These are phyloP conservation scores for Phaeosphaeria sp. DNA, from an alignment of 2,329 filamentous ascomycete genomes.

Conservation along the genomic window DNA sequence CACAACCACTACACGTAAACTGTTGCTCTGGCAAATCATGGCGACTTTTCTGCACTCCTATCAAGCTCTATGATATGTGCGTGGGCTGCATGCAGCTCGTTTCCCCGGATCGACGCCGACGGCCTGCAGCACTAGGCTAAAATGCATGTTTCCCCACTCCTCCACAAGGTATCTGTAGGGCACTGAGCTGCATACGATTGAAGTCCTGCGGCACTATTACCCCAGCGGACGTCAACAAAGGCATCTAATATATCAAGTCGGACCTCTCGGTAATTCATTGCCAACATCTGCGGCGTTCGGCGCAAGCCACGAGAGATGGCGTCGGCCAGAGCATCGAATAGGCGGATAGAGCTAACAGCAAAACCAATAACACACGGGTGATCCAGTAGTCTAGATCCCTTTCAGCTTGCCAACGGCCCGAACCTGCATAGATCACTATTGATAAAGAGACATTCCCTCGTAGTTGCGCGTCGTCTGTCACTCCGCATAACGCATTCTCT, in stretches of 20 bases:
- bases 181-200: background rate
- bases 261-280: background rate
- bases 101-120: background rate
- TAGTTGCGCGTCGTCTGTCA: background rate
- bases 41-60: background rate
- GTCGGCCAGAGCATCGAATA: background rate
- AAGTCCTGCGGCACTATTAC: background rate
- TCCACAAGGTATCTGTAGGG: background rate
- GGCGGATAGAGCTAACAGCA: background rate
- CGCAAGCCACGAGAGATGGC: background rate
- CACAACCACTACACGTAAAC: background rate
- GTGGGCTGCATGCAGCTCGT: background rate
- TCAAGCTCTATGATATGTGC: background rate
- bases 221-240: background rate
- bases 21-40: background rate
- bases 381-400: conserved; percentile 3
- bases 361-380: background rate
- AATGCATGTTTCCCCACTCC: background rate
- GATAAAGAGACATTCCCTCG: conserved; percentile 1
- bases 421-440: background rate
- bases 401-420: background rate
- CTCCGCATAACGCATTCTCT: background rate
- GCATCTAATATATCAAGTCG: background rate
- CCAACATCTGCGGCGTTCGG: background rate
- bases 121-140: background rate